Base-by-base conservation (phyloP, 441 rosid species). In the Biscutella laevigata region DNA sequence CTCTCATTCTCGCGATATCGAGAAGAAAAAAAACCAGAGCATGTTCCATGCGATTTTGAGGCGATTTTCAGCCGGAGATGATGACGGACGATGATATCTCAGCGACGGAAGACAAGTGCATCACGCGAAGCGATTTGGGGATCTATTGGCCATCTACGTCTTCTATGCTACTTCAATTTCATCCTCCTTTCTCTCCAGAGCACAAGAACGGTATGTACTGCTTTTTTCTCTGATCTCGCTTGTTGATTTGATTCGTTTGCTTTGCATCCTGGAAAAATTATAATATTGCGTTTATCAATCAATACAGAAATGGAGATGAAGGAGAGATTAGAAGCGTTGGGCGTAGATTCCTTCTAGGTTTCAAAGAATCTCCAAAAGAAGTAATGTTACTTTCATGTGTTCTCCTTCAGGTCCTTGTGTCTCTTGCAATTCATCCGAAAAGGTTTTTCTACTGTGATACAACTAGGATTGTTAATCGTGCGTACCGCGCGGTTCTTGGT, bases 331-430 rank as follows among this genome's bases (percentile, higher is more conserved):
- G 16, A 55, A 64, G 62, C 53, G 69, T 61, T 5, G 78, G 70
- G 15, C 73, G 73, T 7, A 74, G 94, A 57, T 37, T 59, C 10
- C 69, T 87, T 36, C 66, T 78, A 51, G 74, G 90, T 47, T 84
- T 78, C 69, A 87, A 71, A 71, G 96, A 87, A 64, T 76, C 70
- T 25, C 74, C 80, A 0, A 26, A 50, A 32, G 92, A 62, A 72
- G 74, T 43, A 90, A 90, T 32, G 22, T 64, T 6, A 78, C 92
- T 53, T 87, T 76, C 61, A 82, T 76, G 7, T 90, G 98, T 74
- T 77, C 95, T 62, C 94, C 78, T 63, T 83, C 95, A 17, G 96
- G 96, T 40, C 85, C 97, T 52, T 89, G 95, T 61, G 81, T 84
- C 49, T 71, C 80, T 6, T 89, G 97, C 73, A 66, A 60, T 25